Evolutionary conservation across 2,329 filamentous ascomycete species (phyloP), one percentile per base, ranked within the genome.

Genomic region (Trichoderma hamatum): DNA sequence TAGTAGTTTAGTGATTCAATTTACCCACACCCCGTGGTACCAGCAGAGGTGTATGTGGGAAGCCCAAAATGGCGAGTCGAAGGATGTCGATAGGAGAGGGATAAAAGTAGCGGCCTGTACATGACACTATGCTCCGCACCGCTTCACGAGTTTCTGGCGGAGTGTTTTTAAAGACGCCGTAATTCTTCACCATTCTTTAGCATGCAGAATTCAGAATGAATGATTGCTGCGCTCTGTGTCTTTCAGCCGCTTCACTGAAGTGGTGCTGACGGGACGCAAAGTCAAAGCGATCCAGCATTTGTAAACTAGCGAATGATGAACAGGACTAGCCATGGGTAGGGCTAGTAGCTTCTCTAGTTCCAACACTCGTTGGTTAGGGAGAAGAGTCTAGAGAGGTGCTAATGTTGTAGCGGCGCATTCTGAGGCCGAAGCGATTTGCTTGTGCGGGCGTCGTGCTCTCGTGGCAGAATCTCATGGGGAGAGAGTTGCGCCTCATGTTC

Each of bases 401-500:
- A 58, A 39, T 54, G 32, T 43, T 58, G 28, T 16, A 36, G 63
- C 43, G 39, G 39, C 52, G 28, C 36, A 10, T 24, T 49, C 39
- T 19, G 36, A 16, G 34, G 39, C 28, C 52, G 54, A 66, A 49
- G 36, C 52, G 63, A 49, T 58, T 66, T 52, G 63, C 21, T n/a
- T 36, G 13, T 58, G 63, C 21, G 34, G 63, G 63, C 52, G 39
- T 58, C 30, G 6, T 51, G 63, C 54, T 58, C 52, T 58, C 63
- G 63, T 66, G 63, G 63, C 63, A 66, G n/a, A 14, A 39, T 66
- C 54, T 21, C 36, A 55, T 64, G 61, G 51, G 61, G 49, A 21
- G 51, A 19, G 5, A 32, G 46, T 58, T 66, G 52, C 52, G 39
- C 56, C 63, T 58, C 28, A 14, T 24, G 11, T 21, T 56, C n/a